Percentiles rank a stretch among this genome's conserved stretches.
Conservation (phyloP, 352 stramenopile species). For the Pythium rhizo-oryzae region DNA sequence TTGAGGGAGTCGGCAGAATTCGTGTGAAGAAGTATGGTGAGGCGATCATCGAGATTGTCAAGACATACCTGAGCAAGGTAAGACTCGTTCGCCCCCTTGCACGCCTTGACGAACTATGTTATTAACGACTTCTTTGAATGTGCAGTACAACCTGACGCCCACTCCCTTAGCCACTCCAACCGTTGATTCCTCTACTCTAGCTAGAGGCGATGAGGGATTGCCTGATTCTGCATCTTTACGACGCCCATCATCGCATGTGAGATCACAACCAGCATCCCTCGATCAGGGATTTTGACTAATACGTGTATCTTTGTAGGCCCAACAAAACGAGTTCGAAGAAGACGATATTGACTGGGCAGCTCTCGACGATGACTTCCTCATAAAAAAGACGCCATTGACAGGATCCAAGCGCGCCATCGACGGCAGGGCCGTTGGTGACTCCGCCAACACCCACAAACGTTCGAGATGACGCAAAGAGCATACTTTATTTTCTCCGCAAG, state of each 20-base stretch:
- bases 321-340: conserved; percentile 35
- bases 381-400: conserved; percentile 1
- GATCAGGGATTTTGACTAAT: not conserved
- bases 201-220: conserved; percentile 1
- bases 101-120: not conserved
- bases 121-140: not conserved
- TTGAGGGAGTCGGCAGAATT: conserved; percentile 81
- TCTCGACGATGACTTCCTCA: conserved; percentile 40
- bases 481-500: not conserved
- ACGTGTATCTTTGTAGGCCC: not conserved
- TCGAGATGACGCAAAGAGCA: conserved; percentile 16
- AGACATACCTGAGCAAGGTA: conserved; percentile 80
- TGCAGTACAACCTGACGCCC: conserved; percentile 68
- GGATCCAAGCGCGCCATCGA: conserved; percentile 15
- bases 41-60: conserved; percentile 84
- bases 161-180: conserved; percentile 20
- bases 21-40: conserved; percentile 87
- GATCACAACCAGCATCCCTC: not conserved
- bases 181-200: not conserved
- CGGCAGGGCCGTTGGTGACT: not conserved
- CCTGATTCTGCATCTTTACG: conserved; percentile 60
- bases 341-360: conserved; percentile 71
- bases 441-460: conserved; percentile 1
- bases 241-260: conserved; percentile 24
- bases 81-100: not conserved